Evolutionary conservation across 73 alveolate genomes (phyloP).

Genomic region (Stentor coeruleus): DNA sequence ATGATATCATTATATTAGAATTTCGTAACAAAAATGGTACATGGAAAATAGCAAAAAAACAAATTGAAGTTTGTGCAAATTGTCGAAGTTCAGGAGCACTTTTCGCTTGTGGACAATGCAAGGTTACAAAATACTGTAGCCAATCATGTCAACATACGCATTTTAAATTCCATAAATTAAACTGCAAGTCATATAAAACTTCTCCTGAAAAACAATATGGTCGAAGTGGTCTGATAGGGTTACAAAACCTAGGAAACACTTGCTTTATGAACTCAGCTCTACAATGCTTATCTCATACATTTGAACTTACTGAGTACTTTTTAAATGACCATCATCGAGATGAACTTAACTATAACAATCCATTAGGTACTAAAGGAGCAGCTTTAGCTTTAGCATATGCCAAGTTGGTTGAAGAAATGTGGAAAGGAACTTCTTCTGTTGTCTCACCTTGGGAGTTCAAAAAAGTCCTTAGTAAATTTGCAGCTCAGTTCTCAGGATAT

Average conservation of each 20-base stretch:
- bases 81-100: slow-evolving; percentile 46
- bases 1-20: slow-evolving; percentile 27
- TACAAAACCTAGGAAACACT: slow-evolving; percentile 93
- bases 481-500: slow-evolving; percentile 67
- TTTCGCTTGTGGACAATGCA: slow-evolving; percentile 49
- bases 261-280: slow-evolving; percentile 95
- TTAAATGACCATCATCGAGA: slow-evolving; percentile 44
- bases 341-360: slow-evolving; percentile 85
- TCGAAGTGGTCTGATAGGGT: slow-evolving; percentile 82
- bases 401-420: slow-evolving; percentile 42
- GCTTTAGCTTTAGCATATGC: not conserved
- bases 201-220: slow-evolving; percentile 33
- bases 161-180: slow-evolving; percentile 51
- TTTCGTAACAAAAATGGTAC: slow-evolving; percentile 34
- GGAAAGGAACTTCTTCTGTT: slow-evolving; percentile 29
- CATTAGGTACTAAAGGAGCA: slow-evolving; percentile 88
- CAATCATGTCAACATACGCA: slow-evolving; percentile 60
- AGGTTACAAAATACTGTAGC: slow-evolving; percentile 61
- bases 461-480: slow-evolving; percentile 40
- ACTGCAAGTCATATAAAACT: slow-evolving; percentile 54
- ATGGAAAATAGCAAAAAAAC: slow-evolving; percentile 45
- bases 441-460: slow-evolving; percentile 54
- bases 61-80: slow-evolving; percentile 58
- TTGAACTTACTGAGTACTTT: slow-evolving; percentile 82
- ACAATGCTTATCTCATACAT: slow-evolving; percentile 83